Conservation (phyloP, 208 protist species). For the Vickermania ingenoplastis region DNA sequence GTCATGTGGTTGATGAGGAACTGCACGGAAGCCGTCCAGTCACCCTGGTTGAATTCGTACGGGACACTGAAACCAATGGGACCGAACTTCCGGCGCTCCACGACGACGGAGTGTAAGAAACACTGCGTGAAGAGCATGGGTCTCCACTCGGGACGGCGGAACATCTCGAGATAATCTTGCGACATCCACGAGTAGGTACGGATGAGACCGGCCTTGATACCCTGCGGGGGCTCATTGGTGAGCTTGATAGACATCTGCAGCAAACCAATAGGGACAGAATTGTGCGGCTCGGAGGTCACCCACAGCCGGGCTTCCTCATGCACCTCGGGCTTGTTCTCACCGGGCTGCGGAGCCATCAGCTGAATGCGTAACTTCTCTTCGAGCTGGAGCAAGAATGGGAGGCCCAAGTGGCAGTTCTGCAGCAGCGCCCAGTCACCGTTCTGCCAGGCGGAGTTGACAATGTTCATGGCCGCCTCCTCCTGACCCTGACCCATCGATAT, state of each 20-base stretch:
- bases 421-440: slow-evolving; percentile 93
- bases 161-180: slow-evolving; percentile 95
- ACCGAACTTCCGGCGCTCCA: slow-evolving; percentile 93
- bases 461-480: slow-evolving; percentile 91
- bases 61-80: slow-evolving; percentile 92
- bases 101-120: slow-evolving; percentile 90
- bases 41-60: slow-evolving; percentile 94
- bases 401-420: slow-evolving; percentile 96
- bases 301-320: slow-evolving; percentile 94
- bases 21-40: slow-evolving; percentile 84
- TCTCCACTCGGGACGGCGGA: slow-evolving; percentile 93
- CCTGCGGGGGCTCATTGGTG: slow-evolving; percentile 96
- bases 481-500: slow-evolving; percentile 99
- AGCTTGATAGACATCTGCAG: slow-evolving; percentile 97
- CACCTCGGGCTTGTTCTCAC: slow-evolving; percentile 71
- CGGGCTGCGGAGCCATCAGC: slow-evolving; percentile 49
- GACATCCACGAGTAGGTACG: slow-evolving; percentile 94
- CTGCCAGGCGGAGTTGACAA: slow-evolving; percentile 72
- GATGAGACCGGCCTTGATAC: slow-evolving; percentile 95
- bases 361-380: slow-evolving; percentile 84
- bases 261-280: slow-evolving; percentile 93
- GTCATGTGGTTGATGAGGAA: slow-evolving; percentile 98
- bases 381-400: slow-evolving; percentile 87
- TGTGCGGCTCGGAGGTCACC: slow-evolving; percentile 94
- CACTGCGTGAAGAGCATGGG: slow-evolving; percentile 94